Evolutionary conservation across 352 stramenopile genomes (phyloP), one percentile per base, ranked within the genome.

Genomic region (Phytopythium delawarense): DNA sequence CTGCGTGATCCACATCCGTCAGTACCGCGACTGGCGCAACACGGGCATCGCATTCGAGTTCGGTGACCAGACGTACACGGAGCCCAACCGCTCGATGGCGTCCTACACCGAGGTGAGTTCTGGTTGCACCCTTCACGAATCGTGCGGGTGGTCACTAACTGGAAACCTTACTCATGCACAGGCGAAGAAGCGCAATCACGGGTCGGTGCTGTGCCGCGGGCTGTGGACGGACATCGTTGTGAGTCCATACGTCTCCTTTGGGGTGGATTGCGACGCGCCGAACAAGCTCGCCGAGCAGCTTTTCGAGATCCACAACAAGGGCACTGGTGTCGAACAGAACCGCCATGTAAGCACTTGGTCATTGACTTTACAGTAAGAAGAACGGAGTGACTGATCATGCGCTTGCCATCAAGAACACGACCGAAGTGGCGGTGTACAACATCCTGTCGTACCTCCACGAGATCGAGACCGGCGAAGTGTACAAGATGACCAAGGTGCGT

Each of bases 21-120:
- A 98, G 72, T 98, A 95, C 65, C 78, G 81, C 35, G 67, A 89
- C 28, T 98, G 94, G 94, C 83, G 96, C 59, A 90, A 97, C 65
- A 85, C 78, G 15, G 95, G 95, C 50, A 71, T 98, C 55, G 94
- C 95, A 32, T 99, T 97, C 63, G 92, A 99, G 81, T 98, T 98
- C 69, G 94, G 92, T 11, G 90, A 98, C 68, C 87, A 97, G 68
- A 76, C 71, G 1, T 98, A 98, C 72, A 88, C 84, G 21, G 61
- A 85, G 46, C 89, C 92, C 2, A 98, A 98, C 61, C 80, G 84
- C 30, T 96, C 88, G 2, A 93, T 98, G 84, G 79, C 88, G 2
- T 76, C 87, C 40, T 98, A 96, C 67, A 91, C 88, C 0, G 78
- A 96, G 63, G 90, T 85, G 71, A 44, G 2, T 20, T 20, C 50